Conservation (phyloP, 768 basidiomycete species). For the Kwoniella dejecticola region DNA sequence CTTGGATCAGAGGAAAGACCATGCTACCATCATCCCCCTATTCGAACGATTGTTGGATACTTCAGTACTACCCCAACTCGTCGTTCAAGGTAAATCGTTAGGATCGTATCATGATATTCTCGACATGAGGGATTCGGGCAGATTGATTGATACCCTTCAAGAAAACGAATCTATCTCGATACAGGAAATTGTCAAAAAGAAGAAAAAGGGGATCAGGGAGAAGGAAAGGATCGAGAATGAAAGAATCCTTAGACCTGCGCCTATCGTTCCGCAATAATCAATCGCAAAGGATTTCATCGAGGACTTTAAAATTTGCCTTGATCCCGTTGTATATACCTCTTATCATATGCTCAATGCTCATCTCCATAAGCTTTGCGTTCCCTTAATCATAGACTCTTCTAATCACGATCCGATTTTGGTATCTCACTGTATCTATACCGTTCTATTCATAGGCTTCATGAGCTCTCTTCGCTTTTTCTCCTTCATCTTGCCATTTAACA, state of each 20-base stretch:
- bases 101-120: slow-evolving; percentile 48
- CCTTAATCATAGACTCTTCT: no score
- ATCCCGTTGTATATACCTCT: no score
- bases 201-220: slow-evolving; percentile 51
- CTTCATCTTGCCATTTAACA: no score
- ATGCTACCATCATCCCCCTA: slow-evolving; percentile 38
- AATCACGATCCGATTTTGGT: no score
- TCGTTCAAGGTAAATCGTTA: slow-evolving; percentile 41
- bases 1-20: slow-evolving; percentile 51
- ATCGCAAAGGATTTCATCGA: no score
- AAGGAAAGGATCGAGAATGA: slow-evolving; percentile 51
- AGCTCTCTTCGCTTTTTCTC: no score
- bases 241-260: slow-evolving; percentile 47
- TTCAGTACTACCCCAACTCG: slow-evolving; percentile 44
- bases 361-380: no score
- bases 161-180: slow-evolving; percentile 33
- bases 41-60: slow-evolving; percentile 45
- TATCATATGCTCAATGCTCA: no score
- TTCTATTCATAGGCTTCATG: no score
- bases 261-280: slow-evolving; percentile 26
- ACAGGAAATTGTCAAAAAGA: slow-evolving; percentile 40
- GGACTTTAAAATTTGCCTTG: no score
- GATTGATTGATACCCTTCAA: slow-evolving; percentile 34
- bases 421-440: no score
- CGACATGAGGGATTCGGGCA: slow-evolving; percentile 37